Percentiles rank a stretch among this genome's conserved stretches.
Conservation (phyloP, 768 basidiomycete species). For the Phylloporus arenicola region DNA sequence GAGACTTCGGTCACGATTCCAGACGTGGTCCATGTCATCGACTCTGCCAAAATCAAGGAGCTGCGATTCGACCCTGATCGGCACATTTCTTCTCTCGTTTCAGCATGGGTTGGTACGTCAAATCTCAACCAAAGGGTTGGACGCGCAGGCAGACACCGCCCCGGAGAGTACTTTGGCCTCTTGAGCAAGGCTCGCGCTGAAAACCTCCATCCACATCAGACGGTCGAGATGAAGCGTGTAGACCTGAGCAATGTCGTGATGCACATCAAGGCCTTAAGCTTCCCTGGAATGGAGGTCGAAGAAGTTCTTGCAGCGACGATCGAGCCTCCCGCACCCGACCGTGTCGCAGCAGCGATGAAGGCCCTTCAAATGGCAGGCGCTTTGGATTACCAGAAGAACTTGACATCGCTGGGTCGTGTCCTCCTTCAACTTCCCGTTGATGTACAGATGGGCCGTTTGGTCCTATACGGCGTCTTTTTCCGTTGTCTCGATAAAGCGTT, state of each 20-base stretch:
- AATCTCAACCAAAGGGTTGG: constrained; percentile 91
- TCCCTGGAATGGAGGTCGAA: constrained; percentile 80
- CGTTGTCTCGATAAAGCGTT: constrained; percentile 83
- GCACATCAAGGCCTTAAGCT: constrained; percentile 91
- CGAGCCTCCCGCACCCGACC: constrained; percentile 77
- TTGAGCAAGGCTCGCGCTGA: constrained; percentile 58
- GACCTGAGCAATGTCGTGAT: constrained; percentile 91
- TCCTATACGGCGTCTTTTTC: constrained; percentile 89
- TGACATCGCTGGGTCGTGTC: constrained; percentile 85
- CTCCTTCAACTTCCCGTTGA: constrained; percentile 88
- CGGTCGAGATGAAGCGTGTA: constrained; percentile 91
- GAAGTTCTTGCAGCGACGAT: constrained; percentile 82
- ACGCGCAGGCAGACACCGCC: constrained; percentile 84
- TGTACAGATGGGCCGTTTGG: constrained; percentile 82
- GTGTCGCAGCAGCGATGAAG: constrained; percentile 75
- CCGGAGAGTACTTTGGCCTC: constrained; percentile 89
- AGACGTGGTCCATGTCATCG: constrained; percentile 91
- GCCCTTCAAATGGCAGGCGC: constrained; percentile 84
- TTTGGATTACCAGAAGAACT: constrained; percentile 63
- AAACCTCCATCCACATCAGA: constrained; percentile 70
- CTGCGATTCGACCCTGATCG: constrained; percentile 83
- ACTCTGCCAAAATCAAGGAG: constrained; percentile 85
- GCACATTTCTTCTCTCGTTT: constrained; percentile 83
- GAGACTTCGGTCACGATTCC: constrained; percentile 95
- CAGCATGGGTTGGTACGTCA: constrained; percentile 86